Evolutionary conservation across 1,284 basidiomycete species (phyloP), one percentile per base, ranked within the genome.

Genomic region (Boletus smithii): DNA sequence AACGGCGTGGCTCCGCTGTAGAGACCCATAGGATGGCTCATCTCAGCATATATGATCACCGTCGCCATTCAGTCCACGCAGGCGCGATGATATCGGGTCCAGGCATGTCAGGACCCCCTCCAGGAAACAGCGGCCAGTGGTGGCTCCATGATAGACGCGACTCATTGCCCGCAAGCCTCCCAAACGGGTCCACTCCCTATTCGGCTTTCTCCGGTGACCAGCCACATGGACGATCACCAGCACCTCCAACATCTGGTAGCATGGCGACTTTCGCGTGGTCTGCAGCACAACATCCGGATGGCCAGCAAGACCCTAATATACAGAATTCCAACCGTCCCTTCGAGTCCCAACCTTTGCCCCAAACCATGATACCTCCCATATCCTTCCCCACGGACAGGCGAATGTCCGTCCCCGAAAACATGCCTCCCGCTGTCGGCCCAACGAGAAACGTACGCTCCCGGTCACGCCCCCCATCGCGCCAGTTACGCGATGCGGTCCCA

Each of bases 1-100:
- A 91, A 66, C 80, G 88, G 57, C 77, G 89, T 43, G 84, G 85
- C 41, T 91, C 89, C 27, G 79, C 84, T 27, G 77, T 88, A 56
- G 88, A 91, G 55, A 81, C 85, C 7, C 77, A 80, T 53, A 72
- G 83, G 47, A 80, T 90, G 55, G 79, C 81, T 14, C 79, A 85
- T 57, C 71, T 88, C 55, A 84, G 77, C 59, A 67, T 89, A 58
- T 80, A 84, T 58, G 88, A 90, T 58, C 66, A 68, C 53, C 81
- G 86, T 46, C 78, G 88, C 52, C 80, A 80, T 61, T 88, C 86
- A 23, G 72, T 81, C n/a, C 85, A 88, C 64, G 77, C 79, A 26
- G 76, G 83, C 45, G 66, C 67, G 40, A 66, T 72, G 42, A 60
- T 67, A 3, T 63, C 62, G 13, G 53, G 58, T 1, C 59, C 62